Evolutionary conservation across 1,139 yeast species (phyloP), one percentile per base, ranked within the genome.

Genomic region (Williopsis jadinii): DNA sequence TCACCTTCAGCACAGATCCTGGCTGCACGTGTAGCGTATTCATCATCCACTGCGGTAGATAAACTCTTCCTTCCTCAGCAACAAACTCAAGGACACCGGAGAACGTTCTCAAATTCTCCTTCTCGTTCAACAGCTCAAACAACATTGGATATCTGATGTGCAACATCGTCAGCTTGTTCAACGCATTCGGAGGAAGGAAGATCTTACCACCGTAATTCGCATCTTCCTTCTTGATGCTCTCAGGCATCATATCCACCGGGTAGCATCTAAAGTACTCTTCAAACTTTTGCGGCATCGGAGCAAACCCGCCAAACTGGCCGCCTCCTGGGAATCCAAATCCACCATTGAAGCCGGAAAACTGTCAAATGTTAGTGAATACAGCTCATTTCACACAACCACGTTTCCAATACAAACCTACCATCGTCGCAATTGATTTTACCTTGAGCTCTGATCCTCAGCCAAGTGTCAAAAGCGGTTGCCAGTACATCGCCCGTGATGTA

Each of bases 11-110:
- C 47, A 94, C 67, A 26, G 86, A 75, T 0, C 98, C 98, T 0
- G 96, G 86, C 38, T 74, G 74, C 11, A 85, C 66, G 31, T 71
- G 68, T 37, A 94, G 64, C 0, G 95, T 84, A 38, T 66, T 73
- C 88, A 92, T 79, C 94, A 92, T 90, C 99, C 99, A 94, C 54
- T 86, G 90, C 0, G 99, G 99, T 36, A 92, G 59, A 59, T 94
- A 94, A 3, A 80, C 94, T 46, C 98, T 71, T 14, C 99, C 99
- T 66, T 94, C 98, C 59, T 92, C 98, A 0, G 98, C 97, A 29
- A 85, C 84, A 60, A 94, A 94, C 64, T 94, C 98, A 51, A 94
- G 67, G 12, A 94, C 98, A 55, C 99, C 99, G 38, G 92, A 85
- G 60, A 88, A 96, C 0, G 97, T 85, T 10, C 62, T 67, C 32